These are phyloP conservation scores for Claviceps purpurea DNA, from an alignment of 2,329 filamentous ascomycete species.

Conservation along the genomic window DNA sequence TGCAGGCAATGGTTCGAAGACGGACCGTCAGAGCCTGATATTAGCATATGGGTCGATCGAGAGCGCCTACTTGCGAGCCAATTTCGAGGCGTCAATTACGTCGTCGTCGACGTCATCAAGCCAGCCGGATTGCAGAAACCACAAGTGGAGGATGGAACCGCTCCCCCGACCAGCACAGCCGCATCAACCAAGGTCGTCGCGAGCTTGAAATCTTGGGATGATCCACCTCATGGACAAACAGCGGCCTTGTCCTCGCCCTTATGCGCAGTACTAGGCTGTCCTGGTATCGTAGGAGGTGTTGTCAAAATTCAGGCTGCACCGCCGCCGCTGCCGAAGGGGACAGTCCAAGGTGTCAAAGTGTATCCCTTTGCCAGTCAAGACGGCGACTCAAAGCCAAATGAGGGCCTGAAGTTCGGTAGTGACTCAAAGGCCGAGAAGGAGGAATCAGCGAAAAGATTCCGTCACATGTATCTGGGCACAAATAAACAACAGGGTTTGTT, in stretches of 20 bases:
- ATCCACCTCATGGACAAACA: constrained; percentile 71
- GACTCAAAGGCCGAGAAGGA: constrained; percentile 75
- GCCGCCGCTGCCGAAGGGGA: constrained; percentile 51
- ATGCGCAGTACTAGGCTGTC: constrained; percentile 58
- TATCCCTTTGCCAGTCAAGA: constrained; percentile 55
- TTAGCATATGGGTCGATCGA: constrained; percentile 75
- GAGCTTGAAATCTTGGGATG: constrained; percentile 64
- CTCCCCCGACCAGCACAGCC: constrained; percentile 30
- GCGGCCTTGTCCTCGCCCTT: constrained; percentile 66
- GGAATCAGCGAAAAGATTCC: constrained; percentile 58
- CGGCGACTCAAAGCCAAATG: constrained; percentile 35
- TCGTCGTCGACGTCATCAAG: constrained; percentile 72
- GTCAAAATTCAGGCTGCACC: constrained; percentile 78
- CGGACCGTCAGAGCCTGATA: constrained; percentile 39
- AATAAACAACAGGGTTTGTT: constrained; percentile 49
- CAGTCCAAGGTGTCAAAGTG: constrained; percentile 56
- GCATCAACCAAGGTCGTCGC: constrained; percentile 54
- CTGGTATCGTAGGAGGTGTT: constrained; percentile 69
- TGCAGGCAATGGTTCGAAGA: constrained; percentile 69
- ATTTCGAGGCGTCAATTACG: constrained; percentile 65
- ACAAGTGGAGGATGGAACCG: constrained; percentile 52
- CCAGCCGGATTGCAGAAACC: constrained; percentile 65
- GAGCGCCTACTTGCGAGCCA: constrained; percentile 60
- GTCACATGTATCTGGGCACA: constrained; percentile 52
- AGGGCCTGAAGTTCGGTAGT: constrained; percentile 73